Evolutionary conservation across 1,139 yeast species (phyloP).

Genomic region (Suhomyces ambrosiae): DNA sequence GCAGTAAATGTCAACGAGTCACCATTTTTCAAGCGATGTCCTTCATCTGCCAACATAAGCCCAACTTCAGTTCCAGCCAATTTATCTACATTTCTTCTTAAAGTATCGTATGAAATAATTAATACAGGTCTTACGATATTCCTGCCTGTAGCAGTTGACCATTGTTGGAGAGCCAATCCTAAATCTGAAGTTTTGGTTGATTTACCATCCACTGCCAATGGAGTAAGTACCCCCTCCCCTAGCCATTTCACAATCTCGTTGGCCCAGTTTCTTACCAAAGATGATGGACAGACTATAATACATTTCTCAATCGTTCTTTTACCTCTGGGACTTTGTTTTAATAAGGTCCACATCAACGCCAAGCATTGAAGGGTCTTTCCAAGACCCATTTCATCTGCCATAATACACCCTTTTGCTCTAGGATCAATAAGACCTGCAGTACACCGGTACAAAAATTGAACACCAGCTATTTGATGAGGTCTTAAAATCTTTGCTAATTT

Average conservation of each 20-base stretch:
- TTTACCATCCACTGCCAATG: conserved; percentile 92
- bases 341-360: conserved; percentile 89
- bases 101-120: conserved; percentile 93
- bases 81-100: conserved; percentile 81
- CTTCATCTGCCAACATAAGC: conserved; percentile 90
- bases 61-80: conserved; percentile 84
- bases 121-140: conserved; percentile 90
- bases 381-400: conserved; percentile 99
- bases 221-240: conserved; percentile 86
- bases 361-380: conserved; percentile 96
- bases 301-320: conserved; percentile 83
- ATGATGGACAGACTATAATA: conserved; percentile 93
- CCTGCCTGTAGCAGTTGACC: conserved; percentile 91
- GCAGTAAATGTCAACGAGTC: conserved; percentile 93
- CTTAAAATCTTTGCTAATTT: conserved; percentile 77
- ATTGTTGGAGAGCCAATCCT: conserved; percentile 67
- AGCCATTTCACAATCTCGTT: conserved; percentile 95
- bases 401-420: conserved; percentile 91
- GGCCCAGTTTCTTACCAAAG: conserved; percentile 96
- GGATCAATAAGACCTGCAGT: conserved; percentile 87
- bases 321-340: conserved; percentile 90
- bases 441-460: conserved; percentile 83
- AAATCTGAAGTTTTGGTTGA: conserved; percentile 67
- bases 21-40: conserved; percentile 92
- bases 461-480: conserved; percentile 98